phyloP scores from a whole-genome alignment of 306 rosid species.

The Cicer arietinum region DNA sequence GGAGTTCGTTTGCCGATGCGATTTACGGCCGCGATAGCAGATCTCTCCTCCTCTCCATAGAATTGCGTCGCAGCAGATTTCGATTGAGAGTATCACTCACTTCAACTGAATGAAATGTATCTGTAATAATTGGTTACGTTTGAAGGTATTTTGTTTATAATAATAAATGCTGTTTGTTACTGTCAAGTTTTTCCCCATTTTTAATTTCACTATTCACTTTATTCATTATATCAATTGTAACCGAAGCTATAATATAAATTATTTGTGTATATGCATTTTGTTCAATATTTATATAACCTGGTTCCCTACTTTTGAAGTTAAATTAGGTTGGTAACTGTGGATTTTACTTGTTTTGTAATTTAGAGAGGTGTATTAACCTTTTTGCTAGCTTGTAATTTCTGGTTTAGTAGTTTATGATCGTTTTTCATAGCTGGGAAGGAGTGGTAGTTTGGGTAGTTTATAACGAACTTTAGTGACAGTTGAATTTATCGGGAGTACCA shows the following conservation, averaged over 20 bases:
- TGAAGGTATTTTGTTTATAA: too few species aligned
- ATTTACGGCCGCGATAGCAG: too few species aligned
- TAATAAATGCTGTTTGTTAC: too few species aligned
- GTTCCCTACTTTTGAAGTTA: neutral
- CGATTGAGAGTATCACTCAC: too few species aligned
- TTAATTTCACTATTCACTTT: neutral
- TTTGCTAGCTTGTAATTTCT: constrained; percentile 20
- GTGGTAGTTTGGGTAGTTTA: neutral
- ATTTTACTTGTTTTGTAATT: constrained; percentile 12
- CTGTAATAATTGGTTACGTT: too few species aligned
- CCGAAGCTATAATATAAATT: neutral
- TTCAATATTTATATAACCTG: constrained; percentile 8
- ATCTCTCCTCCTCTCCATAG: too few species aligned
- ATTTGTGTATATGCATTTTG: neutral
- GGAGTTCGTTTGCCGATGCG: too few species aligned
- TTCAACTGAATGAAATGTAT: too few species aligned
- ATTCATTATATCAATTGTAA: neutral
- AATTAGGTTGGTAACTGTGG: neutral
- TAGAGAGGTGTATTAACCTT: constrained; percentile 10
- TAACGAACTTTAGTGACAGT: too few species aligned
- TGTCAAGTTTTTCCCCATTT: too few species aligned
- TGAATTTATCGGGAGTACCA: too few species aligned
- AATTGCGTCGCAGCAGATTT: too few species aligned
- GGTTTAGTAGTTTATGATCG: neutral
- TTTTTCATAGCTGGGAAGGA: neutral